Base-by-base conservation (phyloP, 176 grass and related monocot species). In the Carex parvula region DNA sequence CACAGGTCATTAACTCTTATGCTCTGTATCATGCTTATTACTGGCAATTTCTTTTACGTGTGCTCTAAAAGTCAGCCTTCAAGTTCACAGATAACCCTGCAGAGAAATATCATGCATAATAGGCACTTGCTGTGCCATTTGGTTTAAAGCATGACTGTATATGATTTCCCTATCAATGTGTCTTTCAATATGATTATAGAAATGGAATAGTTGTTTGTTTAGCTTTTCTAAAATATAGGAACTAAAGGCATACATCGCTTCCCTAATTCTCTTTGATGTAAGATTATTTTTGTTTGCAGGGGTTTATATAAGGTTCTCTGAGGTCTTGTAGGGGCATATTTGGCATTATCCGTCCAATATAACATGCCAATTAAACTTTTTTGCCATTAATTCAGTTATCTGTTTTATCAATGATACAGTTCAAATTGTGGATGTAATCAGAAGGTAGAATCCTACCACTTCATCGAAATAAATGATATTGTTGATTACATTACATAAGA, bases 1-100 rank as follows among this genome's bases (percentile, higher is more conserved):
- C 95, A 98, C 70, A 98, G 95, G 95, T 98, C 64, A 79, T 87
- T 66, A 58, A 14, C 14, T 32, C 17, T 20, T 83, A 13, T 44
- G 22, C 29, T 65, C 18, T 83, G 64, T 35, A 74, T 44, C 33
- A 81, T 81, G 9, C 37, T 81, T 63, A 61, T 81, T 61, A 44
- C 56, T 32, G 72, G 44, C 46, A 30, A 54, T 77, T 13, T 14
- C 18, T 74, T 22, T 77, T 46, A 54, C 3, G 35, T 39, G 22
- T 52, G 26, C 70, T 56, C 24, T 15, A 70, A 4, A 77, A 77
- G 46, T 10, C 46, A 30, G 24, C 22, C 48, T 29, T 55, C 8
- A 77, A 14, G 26, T 30, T 76, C 4, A 55, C 14, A 55, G 73
- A 56, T 26, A 54, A 77, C 73, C 50, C 24, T 32, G 14, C 22